Evolutionary conservation across 2,329 filamentous ascomycete species (phyloP).

Genomic region (Cyanodermella asteris): DNA sequence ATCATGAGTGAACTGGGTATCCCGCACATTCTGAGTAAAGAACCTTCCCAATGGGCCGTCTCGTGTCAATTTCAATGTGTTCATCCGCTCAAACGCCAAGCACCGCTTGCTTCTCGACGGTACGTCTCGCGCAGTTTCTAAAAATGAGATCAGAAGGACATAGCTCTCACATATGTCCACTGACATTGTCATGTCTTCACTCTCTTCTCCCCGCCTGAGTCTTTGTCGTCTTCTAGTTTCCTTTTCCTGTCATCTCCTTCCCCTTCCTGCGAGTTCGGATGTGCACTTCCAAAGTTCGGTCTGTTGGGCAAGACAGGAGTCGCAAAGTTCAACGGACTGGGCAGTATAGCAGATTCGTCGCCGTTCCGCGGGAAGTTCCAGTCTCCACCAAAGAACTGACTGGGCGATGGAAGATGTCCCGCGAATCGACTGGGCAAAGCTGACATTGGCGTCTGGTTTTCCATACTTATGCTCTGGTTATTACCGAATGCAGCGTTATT

Average conservation of each 20-base stretch:
- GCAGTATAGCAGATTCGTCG: slow-evolving; percentile 62
- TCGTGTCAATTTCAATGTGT: too few relatives aligned
- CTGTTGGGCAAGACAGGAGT: slow-evolving; percentile 38
- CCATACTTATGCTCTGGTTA: slow-evolving; percentile 20
- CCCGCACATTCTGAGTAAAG: too few relatives aligned
- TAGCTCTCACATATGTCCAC: too few relatives aligned
- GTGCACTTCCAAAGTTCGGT: slow-evolving; percentile 18
- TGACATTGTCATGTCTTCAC: slow-evolving; percentile 10
- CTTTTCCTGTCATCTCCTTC: slow-evolving; percentile 23
- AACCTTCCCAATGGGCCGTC: too few relatives aligned
- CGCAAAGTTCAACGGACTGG: slow-evolving; percentile 79
- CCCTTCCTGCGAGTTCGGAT: too few relatives aligned
- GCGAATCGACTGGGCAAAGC: slow-evolving; percentile 81
- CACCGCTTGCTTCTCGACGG: too few relatives aligned
- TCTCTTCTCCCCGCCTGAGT: slow-evolving; percentile 10
- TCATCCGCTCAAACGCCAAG: too few relatives aligned
- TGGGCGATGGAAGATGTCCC: slow-evolving; percentile 73
- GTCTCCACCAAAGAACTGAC: slow-evolving; percentile 76
- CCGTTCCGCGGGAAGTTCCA: slow-evolving; percentile 51
- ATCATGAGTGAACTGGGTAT: too few relatives aligned
- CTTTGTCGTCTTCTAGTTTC: slow-evolving; percentile 16
- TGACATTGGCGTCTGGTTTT: slow-evolving; percentile 83
- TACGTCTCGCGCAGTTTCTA: too few relatives aligned
- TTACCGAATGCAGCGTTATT: slow-evolving; percentile 19
- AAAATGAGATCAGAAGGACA: too few relatives aligned